phyloP scores from a whole-genome alignment of 495 filamentous ascomycete species.

The Penicillium ucsense region DNA sequence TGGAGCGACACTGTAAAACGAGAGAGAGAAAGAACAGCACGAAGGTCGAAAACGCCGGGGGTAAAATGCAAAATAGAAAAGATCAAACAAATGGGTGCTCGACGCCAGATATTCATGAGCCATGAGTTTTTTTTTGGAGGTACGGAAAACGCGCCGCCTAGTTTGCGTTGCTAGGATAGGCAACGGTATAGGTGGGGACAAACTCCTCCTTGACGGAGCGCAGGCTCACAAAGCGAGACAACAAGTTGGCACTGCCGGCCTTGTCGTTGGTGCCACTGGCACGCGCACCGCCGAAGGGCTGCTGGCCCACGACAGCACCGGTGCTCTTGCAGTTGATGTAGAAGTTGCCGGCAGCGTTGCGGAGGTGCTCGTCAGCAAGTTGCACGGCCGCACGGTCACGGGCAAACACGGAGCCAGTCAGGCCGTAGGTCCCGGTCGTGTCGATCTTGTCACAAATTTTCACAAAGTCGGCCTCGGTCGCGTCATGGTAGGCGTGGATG shows the following conservation, averaged over 20 bases:
- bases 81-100: too few species aligned
- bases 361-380: constrained; percentile 60
- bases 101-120: constrained; percentile 19
- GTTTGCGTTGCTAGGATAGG: constrained; percentile 68
- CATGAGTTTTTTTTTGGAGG: constrained; percentile 3
- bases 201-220: constrained; percentile 92
- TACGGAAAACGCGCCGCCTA: not conserved
- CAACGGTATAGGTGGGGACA: constrained; percentile 52
- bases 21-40: not conserved
- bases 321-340: constrained; percentile 93
- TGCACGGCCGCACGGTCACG: constrained; percentile 57
- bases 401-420: constrained; percentile 75
- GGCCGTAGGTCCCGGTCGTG: constrained; percentile 59
- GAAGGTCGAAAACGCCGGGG: constrained; percentile 9
- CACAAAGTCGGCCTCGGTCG: constrained; percentile 37
- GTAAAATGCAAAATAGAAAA: constrained; percentile 13
- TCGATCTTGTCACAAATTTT: constrained; percentile 51
- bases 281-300: constrained; percentile 80
- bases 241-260: constrained; percentile 66
- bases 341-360: constrained; percentile 77
- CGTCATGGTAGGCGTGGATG: constrained; percentile 51
- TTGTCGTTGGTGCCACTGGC: constrained; percentile 90
- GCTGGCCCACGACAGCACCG: constrained; percentile 84
- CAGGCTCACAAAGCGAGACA: constrained; percentile 72
- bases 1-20: too few species aligned